phyloP scores from a whole-genome alignment of 192 early-diverging fungal genomes.

The Coemansia sp. region DNA sequence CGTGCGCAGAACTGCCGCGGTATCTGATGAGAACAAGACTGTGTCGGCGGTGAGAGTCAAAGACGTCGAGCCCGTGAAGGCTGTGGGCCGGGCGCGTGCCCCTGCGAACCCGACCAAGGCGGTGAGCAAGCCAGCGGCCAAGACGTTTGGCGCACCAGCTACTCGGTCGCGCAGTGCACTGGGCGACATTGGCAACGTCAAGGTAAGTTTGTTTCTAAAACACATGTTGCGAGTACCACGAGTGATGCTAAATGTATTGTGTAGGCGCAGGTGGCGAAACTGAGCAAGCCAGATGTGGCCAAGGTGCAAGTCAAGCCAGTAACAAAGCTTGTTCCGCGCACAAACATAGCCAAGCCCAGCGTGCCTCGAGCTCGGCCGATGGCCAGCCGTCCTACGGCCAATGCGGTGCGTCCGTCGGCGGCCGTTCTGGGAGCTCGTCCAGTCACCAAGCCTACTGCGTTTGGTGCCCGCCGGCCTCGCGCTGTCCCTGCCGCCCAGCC shows the following conservation, averaged over 20 bases:
- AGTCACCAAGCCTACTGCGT: slow-evolving; percentile 36
- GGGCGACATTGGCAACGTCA: slow-evolving; percentile 28
- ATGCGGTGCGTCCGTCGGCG: not conserved
- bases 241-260: not conserved
- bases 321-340: slow-evolving; percentile 1
- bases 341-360: slow-evolving; percentile 15
- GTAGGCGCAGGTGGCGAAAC: slow-evolving; percentile 12
- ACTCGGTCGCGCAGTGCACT: slow-evolving; percentile 28
- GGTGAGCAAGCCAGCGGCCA: slow-evolving; percentile 3
- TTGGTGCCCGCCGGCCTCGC: slow-evolving; percentile 24
- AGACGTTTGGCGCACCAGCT: slow-evolving; percentile 20
- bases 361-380: not conserved
- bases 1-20: slow-evolving; percentile 23
- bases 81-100: slow-evolving; percentile 10
- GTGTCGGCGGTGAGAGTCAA: not conserved
- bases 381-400: not conserved
- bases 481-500: not conserved
- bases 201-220: slow-evolving; percentile 5
- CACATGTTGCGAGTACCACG: not conserved
- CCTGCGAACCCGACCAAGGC: not conserved
- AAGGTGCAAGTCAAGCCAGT: slow-evolving; percentile 31
- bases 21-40: slow-evolving; percentile 42
- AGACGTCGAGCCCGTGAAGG: slow-evolving; percentile 15
- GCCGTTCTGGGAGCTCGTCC: slow-evolving; percentile 9
- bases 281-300: slow-evolving; percentile 28